Evolutionary conservation across 345 rosid species (phyloP).

Genomic region (Erysimum cheiranthoides): DNA sequence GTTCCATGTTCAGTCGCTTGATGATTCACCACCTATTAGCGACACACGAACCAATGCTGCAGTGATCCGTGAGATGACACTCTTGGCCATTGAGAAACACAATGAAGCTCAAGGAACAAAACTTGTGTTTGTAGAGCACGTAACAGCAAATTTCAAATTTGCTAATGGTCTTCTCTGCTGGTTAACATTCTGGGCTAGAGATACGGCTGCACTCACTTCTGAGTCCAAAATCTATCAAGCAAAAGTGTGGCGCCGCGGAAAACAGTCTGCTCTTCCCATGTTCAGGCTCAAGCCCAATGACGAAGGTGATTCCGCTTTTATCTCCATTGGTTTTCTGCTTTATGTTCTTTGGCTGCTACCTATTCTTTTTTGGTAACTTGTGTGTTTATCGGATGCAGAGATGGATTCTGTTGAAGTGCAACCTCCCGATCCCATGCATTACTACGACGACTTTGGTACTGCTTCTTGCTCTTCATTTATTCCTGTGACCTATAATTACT

Average conservation of each 20-base stretch:
- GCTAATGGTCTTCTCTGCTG: neutral
- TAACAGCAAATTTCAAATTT: neutral
- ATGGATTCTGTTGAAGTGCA: neutral
- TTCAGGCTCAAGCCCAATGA: conserved; percentile 17
- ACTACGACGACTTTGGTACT: neutral
- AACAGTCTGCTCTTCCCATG: neutral
- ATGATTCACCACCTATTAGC: neutral
- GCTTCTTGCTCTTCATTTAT: neutral
- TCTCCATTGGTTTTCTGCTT: neutral
- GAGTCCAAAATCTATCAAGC: neutral
- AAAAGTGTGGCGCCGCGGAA: neutral
- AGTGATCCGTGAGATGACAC: neutral
- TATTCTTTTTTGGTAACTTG: neutral
- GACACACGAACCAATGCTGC: neutral
- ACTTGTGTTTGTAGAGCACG: conserved; percentile 14
- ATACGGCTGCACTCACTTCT: neutral
- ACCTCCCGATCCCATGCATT: neutral
- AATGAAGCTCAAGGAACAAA: conserved; percentile 30
- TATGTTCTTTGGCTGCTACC: neutral
- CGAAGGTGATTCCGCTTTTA: neutral
- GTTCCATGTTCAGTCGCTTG: too few species aligned
- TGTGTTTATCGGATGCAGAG: conserved; percentile 2
- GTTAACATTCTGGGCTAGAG: conserved; percentile 20
- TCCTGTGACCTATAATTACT: too few species aligned
- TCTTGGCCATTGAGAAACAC: conserved; percentile 7